Evolutionary conservation across 345 rosid genomes (phyloP).

Genomic region (Ceriops tagal): DNA sequence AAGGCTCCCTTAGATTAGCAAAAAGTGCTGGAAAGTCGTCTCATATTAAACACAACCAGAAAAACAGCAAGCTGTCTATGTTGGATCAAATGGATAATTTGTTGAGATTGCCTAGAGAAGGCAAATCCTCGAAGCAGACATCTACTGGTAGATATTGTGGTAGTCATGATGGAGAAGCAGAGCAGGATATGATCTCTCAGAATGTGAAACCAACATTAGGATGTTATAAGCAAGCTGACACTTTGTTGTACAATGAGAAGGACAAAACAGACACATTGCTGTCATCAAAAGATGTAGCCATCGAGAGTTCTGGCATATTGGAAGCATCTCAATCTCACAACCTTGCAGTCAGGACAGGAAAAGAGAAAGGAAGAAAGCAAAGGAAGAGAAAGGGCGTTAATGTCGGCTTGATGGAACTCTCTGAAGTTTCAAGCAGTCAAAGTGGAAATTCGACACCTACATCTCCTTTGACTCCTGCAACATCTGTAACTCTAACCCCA

Average conservation of each 20-base stretch:
- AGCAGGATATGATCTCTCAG: constrained; percentile 10
- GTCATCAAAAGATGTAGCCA: constrained; percentile 26
- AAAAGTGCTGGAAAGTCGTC: constrained; percentile 43
- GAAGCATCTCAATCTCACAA: constrained; percentile 44
- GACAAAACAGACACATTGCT: constrained; percentile 21
- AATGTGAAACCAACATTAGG: constrained; percentile 18
- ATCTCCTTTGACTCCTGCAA: constrained; percentile 63
- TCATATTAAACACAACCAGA: constrained; percentile 19
- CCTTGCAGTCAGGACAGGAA: constrained; percentile 52
- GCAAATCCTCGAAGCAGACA: constrained; percentile 20
- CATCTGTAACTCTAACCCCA: constrained; percentile 28
- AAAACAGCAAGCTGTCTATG: constrained; percentile 25
- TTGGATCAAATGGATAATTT: constrained; percentile 42
- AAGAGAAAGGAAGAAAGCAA: constrained; percentile 69
- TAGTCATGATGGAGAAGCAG: constrained; percentile 15
- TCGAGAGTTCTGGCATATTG: constrained; percentile 19
- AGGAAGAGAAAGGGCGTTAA: constrained; percentile 64
- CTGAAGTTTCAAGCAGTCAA: constrained; percentile 86
- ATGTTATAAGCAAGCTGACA: constrained; percentile 9
- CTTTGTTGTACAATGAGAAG: constrained; percentile 6
- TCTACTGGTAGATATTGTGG: constrained; percentile 21
- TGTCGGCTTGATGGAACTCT: constrained; percentile 29
- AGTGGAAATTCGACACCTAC: constrained; percentile 90
- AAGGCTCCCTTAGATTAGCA: constrained; percentile 21
- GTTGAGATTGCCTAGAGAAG: constrained; percentile 40